phyloP scores from a whole-genome alignment of 306 rosid genomes.

The Casuarina glauca region DNA sequence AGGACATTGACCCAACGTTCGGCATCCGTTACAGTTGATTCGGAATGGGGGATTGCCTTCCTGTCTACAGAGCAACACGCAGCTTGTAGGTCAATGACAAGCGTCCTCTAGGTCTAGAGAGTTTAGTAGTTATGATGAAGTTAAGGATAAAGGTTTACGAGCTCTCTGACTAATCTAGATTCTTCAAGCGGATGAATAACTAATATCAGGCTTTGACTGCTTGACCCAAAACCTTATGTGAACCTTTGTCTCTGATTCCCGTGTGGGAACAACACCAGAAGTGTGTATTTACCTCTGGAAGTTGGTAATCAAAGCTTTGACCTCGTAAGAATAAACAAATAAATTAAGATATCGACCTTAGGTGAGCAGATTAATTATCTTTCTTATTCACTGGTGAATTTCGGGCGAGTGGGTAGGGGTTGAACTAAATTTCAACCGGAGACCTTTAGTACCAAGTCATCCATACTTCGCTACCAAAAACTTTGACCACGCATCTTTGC shows the following conservation, averaged over 20 bases:
- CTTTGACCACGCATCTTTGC: neutral
- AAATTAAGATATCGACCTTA: neutral
- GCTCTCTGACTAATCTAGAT: neutral
- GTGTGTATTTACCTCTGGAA: neutral
- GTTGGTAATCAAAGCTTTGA: slow-evolving; percentile 7
- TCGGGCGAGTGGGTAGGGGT: neutral
- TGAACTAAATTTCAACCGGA: neutral
- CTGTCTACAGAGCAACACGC: neutral
- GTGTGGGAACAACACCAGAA: neutral
- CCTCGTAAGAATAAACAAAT: neutral
- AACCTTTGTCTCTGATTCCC: neutral
- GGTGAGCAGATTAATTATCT: neutral
- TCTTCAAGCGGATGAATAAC: too few relatives aligned
- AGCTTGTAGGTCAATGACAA: slow-evolving; percentile 20
- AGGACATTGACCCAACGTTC: slow-evolving; percentile 27
- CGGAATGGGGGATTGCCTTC: neutral
- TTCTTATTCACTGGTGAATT: neutral
- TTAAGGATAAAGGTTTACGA: neutral
- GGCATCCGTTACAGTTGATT: slow-evolving; percentile 9
- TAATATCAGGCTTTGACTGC: neutral
- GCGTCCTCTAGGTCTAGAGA: slow-evolving; percentile 8
- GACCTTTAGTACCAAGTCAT: slow-evolving; percentile 1
- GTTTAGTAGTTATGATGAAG: neutral
- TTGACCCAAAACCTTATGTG: neutral
- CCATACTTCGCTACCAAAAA: neutral